A percentile compares a stretch with the other conserved stretches of the same genome.
These are phyloP conservation scores for Diutina sp. DNA, from an alignment of 1,139 yeast species.

Conservation along the genomic window DNA sequence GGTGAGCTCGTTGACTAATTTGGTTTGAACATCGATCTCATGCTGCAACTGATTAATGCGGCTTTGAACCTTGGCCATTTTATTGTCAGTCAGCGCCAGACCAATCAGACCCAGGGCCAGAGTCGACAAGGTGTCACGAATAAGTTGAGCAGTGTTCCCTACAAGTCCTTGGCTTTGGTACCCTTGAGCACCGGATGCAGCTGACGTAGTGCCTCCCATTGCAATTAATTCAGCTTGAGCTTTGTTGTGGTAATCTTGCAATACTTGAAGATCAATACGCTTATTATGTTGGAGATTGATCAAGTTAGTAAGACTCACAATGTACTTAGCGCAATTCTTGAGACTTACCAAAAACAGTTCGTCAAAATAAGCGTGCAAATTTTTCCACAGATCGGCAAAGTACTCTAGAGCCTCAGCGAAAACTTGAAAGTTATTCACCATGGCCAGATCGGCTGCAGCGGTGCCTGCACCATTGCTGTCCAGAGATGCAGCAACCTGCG, in stretches of 20 bases:
- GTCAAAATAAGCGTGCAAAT: constrained; percentile 50
- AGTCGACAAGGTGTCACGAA: constrained; percentile 33
- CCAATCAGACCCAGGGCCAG: constrained; percentile 31
- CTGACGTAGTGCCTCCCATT: constrained; percentile 35
- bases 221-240: constrained; percentile 55
- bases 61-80: constrained; percentile 19
- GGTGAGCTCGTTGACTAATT: constrained; percentile 42
- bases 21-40: constrained; percentile 45
- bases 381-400: constrained; percentile 28
- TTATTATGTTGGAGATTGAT: constrained; percentile 84
- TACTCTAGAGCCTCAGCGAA: constrained; percentile 39
- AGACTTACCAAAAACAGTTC: constrained; percentile 72
- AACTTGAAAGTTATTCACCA: constrained; percentile 18
- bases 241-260: constrained; percentile 64
- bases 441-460: constrained; percentile 6
- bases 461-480: constrained; percentile 5
- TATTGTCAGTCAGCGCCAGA: constrained; percentile 23
- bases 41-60: constrained; percentile 24
- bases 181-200: constrained; percentile 9
- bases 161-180: constrained; percentile 20
- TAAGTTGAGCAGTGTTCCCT: constrained; percentile 31
- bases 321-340: constrained; percentile 81
- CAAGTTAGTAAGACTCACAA: constrained; percentile 59
- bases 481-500: constrained; percentile 23
- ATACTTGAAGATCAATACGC: constrained; percentile 79